These are phyloP conservation scores for Ceraceosorus bombacis DNA, from an alignment of 1,284 basidiomycete species.

Conservation along the genomic window DNA sequence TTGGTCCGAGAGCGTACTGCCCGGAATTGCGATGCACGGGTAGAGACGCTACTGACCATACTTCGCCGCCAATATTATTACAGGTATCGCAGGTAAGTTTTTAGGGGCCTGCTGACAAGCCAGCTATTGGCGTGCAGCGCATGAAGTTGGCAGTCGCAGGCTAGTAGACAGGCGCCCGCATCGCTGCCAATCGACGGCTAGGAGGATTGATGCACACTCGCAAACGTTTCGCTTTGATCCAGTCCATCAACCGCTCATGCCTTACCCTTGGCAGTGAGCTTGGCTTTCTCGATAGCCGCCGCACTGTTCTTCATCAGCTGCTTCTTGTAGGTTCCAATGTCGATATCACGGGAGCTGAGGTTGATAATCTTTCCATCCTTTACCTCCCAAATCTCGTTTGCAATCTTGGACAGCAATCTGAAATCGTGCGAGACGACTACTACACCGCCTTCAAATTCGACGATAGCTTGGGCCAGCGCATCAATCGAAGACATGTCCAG, in stretches of 20 bases:
- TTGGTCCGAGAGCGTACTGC: no score
- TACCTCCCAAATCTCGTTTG: slow-evolving; percentile 96
- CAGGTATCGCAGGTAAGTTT: no score
- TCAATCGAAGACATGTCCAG: slow-evolving; percentile 89
- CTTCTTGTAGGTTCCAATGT: slow-evolving; percentile 47
- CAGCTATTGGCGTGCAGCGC: no score
- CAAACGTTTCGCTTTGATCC: no score
- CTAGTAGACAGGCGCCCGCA: no score
- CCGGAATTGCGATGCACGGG: no score
- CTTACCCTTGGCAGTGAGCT: slow-evolving; percentile 20
- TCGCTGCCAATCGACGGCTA: no score
- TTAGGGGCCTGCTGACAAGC: no score
- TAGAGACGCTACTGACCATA: no score
- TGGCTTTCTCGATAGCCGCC: slow-evolving; percentile 44
- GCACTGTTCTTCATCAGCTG: slow-evolving; percentile 37
- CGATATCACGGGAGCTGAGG: slow-evolving; percentile 69
- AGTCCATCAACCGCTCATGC: not conserved
- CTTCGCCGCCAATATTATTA: no score
- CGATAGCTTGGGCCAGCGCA: slow-evolving; percentile 86
- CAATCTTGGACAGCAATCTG: slow-evolving; percentile 37
- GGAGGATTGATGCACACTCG: no score
- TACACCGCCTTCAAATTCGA: slow-evolving; percentile 93
- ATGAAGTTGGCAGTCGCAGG: no score
- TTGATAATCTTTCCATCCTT: slow-evolving; percentile 89
- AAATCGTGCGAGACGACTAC: slow-evolving; percentile 51